Conservation (phyloP, 805 yeast species). For the Monosporozyma solicola region DNA sequence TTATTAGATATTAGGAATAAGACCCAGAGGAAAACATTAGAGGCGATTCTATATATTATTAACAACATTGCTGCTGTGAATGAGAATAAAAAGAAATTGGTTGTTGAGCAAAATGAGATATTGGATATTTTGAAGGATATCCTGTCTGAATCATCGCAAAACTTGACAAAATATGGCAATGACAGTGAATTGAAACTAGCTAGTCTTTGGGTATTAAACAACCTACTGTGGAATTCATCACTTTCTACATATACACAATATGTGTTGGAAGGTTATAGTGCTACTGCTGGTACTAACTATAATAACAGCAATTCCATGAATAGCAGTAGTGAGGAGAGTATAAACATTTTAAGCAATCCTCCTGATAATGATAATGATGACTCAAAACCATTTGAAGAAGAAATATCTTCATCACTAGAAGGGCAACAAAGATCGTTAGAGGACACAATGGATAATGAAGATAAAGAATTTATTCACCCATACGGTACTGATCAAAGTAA, state of each 20-base stretch:
- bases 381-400: neutral
- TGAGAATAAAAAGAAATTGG: constrained; percentile 27
- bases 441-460: neutral
- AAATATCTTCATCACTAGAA: neutral
- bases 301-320: neutral
- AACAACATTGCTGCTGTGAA: constrained; percentile 29
- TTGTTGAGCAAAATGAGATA: constrained; percentile 26
- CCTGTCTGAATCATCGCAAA: constrained; percentile 14
- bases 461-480: neutral
- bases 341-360: constrained; percentile 1
- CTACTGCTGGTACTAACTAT: constrained; percentile 1
- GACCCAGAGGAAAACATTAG: constrained; percentile 22
- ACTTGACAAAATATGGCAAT: constrained; percentile 13
- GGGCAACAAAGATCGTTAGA: neutral
- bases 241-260: constrained; percentile 19
- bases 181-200: constrained; percentile 25
- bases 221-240: constrained; percentile 27
- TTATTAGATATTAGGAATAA: constrained; percentile 16
- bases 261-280: constrained; percentile 11
- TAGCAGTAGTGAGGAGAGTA: neutral
- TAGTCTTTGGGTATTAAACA: constrained; percentile 26
- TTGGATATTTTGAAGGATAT: constrained; percentile 20
- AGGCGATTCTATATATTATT: constrained; percentile 26
- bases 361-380: constrained; percentile 1
- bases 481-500: constrained; percentile 1